phyloP scores from a whole-genome alignment of 805 yeast species.

The Saccharomycopsis microspora region DNA sequence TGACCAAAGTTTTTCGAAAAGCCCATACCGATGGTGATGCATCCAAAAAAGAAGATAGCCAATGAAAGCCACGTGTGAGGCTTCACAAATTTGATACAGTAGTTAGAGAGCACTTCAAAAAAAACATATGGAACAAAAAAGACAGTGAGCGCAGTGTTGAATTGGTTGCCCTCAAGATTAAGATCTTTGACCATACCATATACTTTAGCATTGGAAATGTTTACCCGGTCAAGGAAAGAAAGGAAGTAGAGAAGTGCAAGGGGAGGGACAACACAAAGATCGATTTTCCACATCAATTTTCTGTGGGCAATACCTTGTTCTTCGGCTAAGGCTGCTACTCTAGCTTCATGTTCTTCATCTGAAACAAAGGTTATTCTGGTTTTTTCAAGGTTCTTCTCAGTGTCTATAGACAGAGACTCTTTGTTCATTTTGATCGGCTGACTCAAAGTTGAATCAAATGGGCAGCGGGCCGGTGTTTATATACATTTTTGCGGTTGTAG shows the following conservation, averaged over 20 bases:
- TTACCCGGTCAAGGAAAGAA: slow-evolving; percentile 72
- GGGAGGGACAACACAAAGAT: slow-evolving; percentile 49
- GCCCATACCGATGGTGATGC: slow-evolving; percentile 55
- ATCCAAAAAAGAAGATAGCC: slow-evolving; percentile 55
- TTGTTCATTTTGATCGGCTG: too few relatives aligned
- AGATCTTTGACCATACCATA: slow-evolving; percentile 55
- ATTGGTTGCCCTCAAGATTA: slow-evolving; percentile 44
- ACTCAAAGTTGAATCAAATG: too few relatives aligned
- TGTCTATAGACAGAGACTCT: background rate
- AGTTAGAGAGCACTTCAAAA: slow-evolving; percentile 57
- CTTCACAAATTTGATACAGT: slow-evolving; percentile 40
- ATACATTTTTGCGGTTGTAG: too few relatives aligned
- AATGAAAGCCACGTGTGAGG: slow-evolving; percentile 56
- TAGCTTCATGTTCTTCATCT: background rate
- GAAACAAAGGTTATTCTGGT: background rate
- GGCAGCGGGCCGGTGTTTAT: too few relatives aligned
- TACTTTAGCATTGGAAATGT: slow-evolving; percentile 69
- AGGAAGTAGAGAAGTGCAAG: slow-evolving; percentile 64
- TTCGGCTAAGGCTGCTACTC: slow-evolving; percentile 19
- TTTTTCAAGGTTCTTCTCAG: background rate
- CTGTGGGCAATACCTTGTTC: slow-evolving; percentile 37
- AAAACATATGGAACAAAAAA: slow-evolving; percentile 62
- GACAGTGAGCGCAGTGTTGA: slow-evolving; percentile 52
- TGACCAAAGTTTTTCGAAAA: slow-evolving; percentile 47
- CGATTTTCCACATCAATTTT: slow-evolving; percentile 51